These are phyloP conservation scores for Adansonia rubrostipa DNA, from an alignment of 441 rosid genomes.

Conservation along the genomic window DNA sequence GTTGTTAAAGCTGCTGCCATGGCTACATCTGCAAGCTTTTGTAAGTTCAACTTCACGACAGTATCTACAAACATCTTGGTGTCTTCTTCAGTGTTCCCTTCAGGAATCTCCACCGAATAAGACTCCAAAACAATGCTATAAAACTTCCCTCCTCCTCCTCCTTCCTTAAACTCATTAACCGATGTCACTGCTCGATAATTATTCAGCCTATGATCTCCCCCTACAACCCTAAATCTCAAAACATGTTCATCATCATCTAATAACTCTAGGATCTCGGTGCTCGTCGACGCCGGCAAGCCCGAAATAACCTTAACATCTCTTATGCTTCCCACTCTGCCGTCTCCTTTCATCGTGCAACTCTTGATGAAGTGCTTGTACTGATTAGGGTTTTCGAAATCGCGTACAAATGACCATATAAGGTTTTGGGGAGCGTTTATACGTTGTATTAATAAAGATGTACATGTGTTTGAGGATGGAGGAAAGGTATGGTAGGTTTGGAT, in stretches of 20 bases:
- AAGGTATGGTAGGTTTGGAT: constrained; percentile 64
- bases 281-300: constrained; percentile 81
- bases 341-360: constrained; percentile 57
- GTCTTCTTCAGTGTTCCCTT: constrained; percentile 73
- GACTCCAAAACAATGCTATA: constrained; percentile 79
- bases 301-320: constrained; percentile 74
- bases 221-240: constrained; percentile 73
- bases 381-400: constrained; percentile 73
- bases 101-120: constrained; percentile 73
- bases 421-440: constrained; percentile 66
- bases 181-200: constrained; percentile 81
- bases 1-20: constrained; percentile 13
- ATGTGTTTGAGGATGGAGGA: constrained; percentile 51
- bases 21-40: constrained; percentile 57
- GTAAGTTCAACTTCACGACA: constrained; percentile 71
- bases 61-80: constrained; percentile 86
- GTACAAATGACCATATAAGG: constrained; percentile 69
- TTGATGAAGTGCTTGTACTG: constrained; percentile 88
- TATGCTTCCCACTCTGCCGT: constrained; percentile 66
- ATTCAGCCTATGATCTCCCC: constrained; percentile 81
- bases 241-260: constrained; percentile 67
- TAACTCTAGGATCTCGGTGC: constrained; percentile 83
- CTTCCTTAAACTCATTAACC: constrained; percentile 59
- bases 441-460: constrained; percentile 72
- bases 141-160: constrained; percentile 34